Evolutionary conservation across 2,329 filamentous ascomycete genomes (phyloP).

Genomic region (Aspergillus carbonarius): DNA sequence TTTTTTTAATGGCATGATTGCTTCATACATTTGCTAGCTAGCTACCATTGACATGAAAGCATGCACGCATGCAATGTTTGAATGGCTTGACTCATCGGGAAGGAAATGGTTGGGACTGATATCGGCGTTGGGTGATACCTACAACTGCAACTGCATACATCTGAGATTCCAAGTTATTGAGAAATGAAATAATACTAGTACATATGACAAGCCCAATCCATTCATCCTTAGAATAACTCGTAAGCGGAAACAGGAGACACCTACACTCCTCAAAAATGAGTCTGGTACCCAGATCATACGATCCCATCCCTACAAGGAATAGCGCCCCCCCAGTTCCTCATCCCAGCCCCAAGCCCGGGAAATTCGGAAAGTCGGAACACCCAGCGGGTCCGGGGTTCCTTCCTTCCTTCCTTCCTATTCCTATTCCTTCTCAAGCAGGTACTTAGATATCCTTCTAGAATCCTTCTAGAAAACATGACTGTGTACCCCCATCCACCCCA

Average conservation of each 20-base stretch:
- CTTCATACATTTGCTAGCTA: constrained; percentile 1
- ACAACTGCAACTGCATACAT: not conserved
- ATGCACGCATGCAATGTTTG: constrained; percentile 1
- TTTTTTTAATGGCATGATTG: constrained; percentile 4
- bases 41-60: not conserved
- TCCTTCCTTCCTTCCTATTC: not conserved
- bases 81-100: not conserved
- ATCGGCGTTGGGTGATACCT: constrained; percentile 8
- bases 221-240: not conserved
- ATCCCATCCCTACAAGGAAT: not conserved
- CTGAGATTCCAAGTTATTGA: not conserved
- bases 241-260: not conserved
- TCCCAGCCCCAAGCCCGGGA: not conserved
- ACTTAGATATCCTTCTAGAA: not conserved
- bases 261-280: not conserved
- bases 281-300: not conserved
- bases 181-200: not conserved
- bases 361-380: not conserved
- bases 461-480: not conserved
- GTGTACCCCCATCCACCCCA: not conserved
- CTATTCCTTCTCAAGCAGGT: too few relatives aligned
- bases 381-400: not conserved
- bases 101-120: not conserved
- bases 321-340: not conserved
- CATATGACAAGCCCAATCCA: not conserved